These are phyloP conservation scores for Physocladia obscura DNA, from an alignment of 192 early-diverging fungal species.

Conservation along the genomic window DNA sequence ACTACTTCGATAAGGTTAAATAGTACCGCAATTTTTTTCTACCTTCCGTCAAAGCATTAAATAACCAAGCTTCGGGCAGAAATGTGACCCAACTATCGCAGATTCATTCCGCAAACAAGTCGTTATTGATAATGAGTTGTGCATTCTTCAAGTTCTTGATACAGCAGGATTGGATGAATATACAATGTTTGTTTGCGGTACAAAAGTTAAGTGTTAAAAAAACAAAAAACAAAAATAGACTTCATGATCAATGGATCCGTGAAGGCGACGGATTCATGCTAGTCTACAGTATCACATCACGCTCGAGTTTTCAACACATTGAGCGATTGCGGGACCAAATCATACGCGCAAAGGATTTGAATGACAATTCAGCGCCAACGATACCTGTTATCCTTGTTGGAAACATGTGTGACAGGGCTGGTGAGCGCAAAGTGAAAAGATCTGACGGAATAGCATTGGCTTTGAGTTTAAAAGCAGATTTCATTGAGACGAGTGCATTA, in stretches of 20 bases:
- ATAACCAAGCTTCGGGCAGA: conserved; percentile 11
- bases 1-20: conserved; percentile 41
- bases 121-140: conserved; percentile 83
- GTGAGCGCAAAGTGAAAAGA: conserved; percentile 66
- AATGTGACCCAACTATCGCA: conserved; percentile 96
- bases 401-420: conserved; percentile 87
- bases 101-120: conserved; percentile 98
- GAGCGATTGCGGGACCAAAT: conserved; percentile 92
- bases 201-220: too few relatives aligned
- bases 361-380: background rate
- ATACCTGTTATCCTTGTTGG: conserved; percentile 26
- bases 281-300: conserved; percentile 89
- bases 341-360: conserved; percentile 70
- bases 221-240: too few relatives aligned
- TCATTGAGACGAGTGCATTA: conserved; percentile 88
- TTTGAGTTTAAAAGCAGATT: conserved; percentile 72
- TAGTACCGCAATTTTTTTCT: background rate
- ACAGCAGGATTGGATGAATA: conserved; percentile 98
- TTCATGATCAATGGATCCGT: conserved; percentile 96
- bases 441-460: conserved; percentile 83
- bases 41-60: background rate
- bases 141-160: conserved; percentile 89
- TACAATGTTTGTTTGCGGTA: conserved; percentile 63
- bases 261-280: conserved; percentile 93
- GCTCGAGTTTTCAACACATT: conserved; percentile 88